These are phyloP conservation scores for Collybiopsis confluens DNA, from an alignment of 768 basidiomycete genomes.

Conservation along the genomic window DNA sequence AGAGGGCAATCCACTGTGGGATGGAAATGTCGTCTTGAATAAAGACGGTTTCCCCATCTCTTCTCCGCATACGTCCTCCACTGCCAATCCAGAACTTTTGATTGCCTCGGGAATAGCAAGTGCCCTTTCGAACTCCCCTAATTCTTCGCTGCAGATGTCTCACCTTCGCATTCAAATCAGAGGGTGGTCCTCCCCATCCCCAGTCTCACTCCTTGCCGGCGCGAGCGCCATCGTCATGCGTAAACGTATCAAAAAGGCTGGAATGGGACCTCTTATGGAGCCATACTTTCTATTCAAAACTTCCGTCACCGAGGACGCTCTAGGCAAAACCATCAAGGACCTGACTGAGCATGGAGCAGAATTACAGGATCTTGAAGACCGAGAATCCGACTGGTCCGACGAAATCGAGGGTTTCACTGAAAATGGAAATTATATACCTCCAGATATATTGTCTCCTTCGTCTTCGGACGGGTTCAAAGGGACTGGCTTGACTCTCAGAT, in stretches of 20 bases:
- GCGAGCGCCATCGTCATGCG: slow-evolving; percentile 65
- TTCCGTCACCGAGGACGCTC: slow-evolving; percentile 56
- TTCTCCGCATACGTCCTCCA: slow-evolving; percentile 43
- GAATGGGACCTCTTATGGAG: slow-evolving; percentile 73
- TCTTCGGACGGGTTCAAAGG: slow-evolving; percentile 27
- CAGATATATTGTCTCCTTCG: slow-evolving; percentile 73
- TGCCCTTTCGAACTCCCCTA: slow-evolving; percentile 72
- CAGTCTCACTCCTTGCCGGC: slow-evolving; percentile 55
- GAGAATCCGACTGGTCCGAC: slow-evolving; percentile 27
- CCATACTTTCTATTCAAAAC: slow-evolving; percentile 72
- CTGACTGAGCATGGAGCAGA: slow-evolving; percentile 84
- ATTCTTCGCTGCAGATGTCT: slow-evolving; percentile 70
- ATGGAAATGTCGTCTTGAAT: slow-evolving; percentile 71
- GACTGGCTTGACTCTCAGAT: slow-evolving; percentile 28
- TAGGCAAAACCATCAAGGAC: slow-evolving; percentile 80
- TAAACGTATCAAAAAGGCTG: slow-evolving; percentile 53
- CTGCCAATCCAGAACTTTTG: slow-evolving; percentile 41
- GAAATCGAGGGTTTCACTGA: slow-evolving; percentile 43
- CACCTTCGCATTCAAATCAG: slow-evolving; percentile 55
- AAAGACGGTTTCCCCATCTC: slow-evolving; percentile 45
- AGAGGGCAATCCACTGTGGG: slow-evolving; percentile 65
- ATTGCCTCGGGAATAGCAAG: slow-evolving; percentile 68
- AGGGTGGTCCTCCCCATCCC: slow-evolving; percentile 36
- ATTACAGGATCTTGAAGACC: slow-evolving; percentile 58
- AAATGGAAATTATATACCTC: slow-evolving; percentile 75